A percentile compares a stretch with the other conserved stretches of the same genome.
Evolutionary conservation across 2,329 filamentous ascomycete species (phyloP).

Genomic region (Exophiala phaeomuriformis): DNA sequence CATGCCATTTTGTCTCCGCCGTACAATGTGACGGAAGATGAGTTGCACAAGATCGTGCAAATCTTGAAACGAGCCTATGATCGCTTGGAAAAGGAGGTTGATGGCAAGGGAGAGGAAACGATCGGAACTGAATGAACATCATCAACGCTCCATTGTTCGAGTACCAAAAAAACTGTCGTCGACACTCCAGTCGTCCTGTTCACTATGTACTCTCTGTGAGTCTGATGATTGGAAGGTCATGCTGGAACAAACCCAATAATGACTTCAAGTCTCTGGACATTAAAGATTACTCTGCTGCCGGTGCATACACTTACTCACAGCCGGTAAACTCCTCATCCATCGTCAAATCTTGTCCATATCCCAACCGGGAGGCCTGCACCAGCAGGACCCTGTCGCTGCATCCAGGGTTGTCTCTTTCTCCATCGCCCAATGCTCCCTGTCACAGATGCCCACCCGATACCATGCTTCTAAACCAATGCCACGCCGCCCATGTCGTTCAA

Average conservation of each 20-base stretch:
- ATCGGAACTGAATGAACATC: no score
- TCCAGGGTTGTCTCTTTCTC: not conserved
- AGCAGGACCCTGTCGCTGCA: not conserved
- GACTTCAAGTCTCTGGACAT: constrained; percentile 3
- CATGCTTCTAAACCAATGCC: not conserved
- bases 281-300: constrained; percentile 10
- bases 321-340: not conserved
- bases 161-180: no score
- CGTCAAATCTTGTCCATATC: not conserved
- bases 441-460: not conserved
- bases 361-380: not conserved
- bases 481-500: not conserved
- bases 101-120: not conserved
- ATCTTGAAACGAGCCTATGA: constrained; percentile 38
- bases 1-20: constrained; percentile 49
- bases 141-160: no score
- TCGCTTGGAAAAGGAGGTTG: constrained; percentile 15
- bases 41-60: constrained; percentile 46
- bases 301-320: constrained; percentile 1
- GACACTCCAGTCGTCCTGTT: no score
- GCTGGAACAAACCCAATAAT: not conserved
- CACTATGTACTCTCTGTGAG: not conserved
- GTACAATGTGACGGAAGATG: constrained; percentile 44
- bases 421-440: not conserved
- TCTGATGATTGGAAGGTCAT: not conserved